Evolutionary conservation across 2,329 filamentous ascomycete species (phyloP).

Genomic region (Chaetothyriales sp.): DNA sequence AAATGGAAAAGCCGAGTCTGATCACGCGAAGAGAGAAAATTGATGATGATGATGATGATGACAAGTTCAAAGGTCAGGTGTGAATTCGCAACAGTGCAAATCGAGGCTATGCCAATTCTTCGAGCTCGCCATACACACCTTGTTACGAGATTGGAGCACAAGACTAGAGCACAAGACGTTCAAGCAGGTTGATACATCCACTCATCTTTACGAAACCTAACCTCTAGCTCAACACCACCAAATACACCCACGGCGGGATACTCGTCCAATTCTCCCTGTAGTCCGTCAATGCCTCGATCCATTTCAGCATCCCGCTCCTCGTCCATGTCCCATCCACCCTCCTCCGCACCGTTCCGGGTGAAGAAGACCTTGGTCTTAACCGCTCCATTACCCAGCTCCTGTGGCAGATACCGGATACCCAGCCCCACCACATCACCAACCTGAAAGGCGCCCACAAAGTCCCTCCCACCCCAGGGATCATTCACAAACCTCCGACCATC

Average conservation of each 20-base stretch:
- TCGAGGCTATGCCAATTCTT: background rate
- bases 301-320: slow-evolving; percentile 45
- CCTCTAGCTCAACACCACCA: slow-evolving; percentile 48
- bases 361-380: slow-evolving; percentile 37
- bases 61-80: background rate
- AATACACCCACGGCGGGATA: slow-evolving; percentile 48
- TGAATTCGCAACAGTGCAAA: background rate
- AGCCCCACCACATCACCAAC: slow-evolving; percentile 45
- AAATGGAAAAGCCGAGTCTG: background rate
- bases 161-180: background rate
- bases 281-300: slow-evolving; percentile 45
- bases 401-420: slow-evolving; percentile 40
- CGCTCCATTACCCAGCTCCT: slow-evolving; percentile 19
- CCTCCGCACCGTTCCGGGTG: slow-evolving; percentile 41
- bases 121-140: background rate
- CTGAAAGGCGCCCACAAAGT: slow-evolving; percentile 42
- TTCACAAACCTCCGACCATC: slow-evolving; percentile 52
- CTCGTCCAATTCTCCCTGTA: slow-evolving; percentile 55
- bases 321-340: slow-evolving; percentile 45
- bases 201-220: slow-evolving; percentile 31
- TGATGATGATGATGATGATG: too few relatives aligned
- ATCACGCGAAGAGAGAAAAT: too few relatives aligned
- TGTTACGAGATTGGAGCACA: background rate
- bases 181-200: background rate
- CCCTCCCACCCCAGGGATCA: slow-evolving; percentile 45